Evolutionary conservation across 208 protist species (phyloP), one percentile per base, ranked within the genome.

Genomic region (Crithidia sp.): DNA sequence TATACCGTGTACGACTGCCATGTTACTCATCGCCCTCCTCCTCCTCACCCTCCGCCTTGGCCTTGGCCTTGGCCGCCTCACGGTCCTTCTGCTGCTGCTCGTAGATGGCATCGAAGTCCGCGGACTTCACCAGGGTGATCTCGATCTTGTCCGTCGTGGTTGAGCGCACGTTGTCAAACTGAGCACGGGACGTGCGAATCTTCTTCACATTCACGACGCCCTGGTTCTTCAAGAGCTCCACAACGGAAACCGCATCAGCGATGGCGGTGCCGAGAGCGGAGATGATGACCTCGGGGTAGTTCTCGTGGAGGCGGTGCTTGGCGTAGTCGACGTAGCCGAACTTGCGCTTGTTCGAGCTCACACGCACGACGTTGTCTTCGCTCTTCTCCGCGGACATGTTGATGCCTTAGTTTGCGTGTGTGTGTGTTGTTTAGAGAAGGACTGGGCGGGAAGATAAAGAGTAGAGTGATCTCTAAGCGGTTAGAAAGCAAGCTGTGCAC

Each of bases 191-290:
- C 14, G 92, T 96, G 59, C 76, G 78, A 71, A 96, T 96, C 75
- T 85, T 90, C 74, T 89, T 96, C 49, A 96, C 85, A 57, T 76
- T 62, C 36, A 95, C 84, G 43, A 96, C 80, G 39, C 86, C 87
- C 77, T 96, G 89, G 71, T 92, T 94, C 83, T 92, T 94, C 16
- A 96, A 84, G 14, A 96, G 84, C 77, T 96, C 92, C 13, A 83
- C 89, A 50, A 96, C 92, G 71, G 92, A 89, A 36, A 96, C 92
- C 57, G 92, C 92, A 73, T 94, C 89, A 10, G 92, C 82, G 63
- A 96, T 94, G 59, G 92, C 89, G 64, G 81, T 83, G 50, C 92
- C 92, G 55, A 96, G 85, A 47, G 84, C 92, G 56, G 92, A 94
- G 67, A 96, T 86, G 47, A 85, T 76, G 45, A 96, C 74, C 64